Evolutionary conservation across 2,329 filamentous ascomycete genomes (phyloP).

Genomic region (Pestalotiopsis sp.): DNA sequence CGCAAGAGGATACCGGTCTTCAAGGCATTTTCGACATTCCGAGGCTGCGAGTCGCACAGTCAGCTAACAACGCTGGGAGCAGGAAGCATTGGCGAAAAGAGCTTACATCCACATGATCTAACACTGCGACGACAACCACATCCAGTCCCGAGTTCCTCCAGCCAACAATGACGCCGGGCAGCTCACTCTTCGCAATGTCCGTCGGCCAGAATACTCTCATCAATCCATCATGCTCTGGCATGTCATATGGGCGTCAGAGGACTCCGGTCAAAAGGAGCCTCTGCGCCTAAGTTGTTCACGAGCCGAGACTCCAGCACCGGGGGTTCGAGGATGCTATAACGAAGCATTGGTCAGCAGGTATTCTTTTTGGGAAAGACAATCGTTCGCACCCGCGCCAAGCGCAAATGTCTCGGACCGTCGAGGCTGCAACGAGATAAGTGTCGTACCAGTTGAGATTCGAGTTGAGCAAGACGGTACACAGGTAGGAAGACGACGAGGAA

Average conservation of each 20-base stretch:
- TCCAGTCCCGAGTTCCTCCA: conserved; percentile 94
- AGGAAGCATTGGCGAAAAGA: conserved; percentile 17
- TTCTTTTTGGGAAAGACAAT: neutral
- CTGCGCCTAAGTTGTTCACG: conserved; percentile 91
- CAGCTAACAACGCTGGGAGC: conserved; percentile 15
- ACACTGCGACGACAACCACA: conserved; percentile 83
- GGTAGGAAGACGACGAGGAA: conserved; percentile 86
- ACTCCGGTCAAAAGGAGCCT: conserved; percentile 78
- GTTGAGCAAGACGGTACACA: conserved; percentile 77
- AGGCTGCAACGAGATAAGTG: conserved; percentile 13
- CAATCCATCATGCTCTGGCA: conserved; percentile 80
- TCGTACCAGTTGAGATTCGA: conserved; percentile 79
- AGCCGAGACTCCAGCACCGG: conserved; percentile 82
- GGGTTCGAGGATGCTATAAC: conserved; percentile 76
- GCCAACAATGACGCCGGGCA: conserved; percentile 85
- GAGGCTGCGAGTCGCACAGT: conserved; percentile 52
- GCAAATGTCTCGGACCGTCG: conserved; percentile 16
- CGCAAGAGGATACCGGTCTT: conserved; percentile 82
- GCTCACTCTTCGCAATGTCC: conserved; percentile 72
- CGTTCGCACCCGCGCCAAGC: neutral
- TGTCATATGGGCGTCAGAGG: conserved; percentile 46
- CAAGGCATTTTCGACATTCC: conserved; percentile 85
- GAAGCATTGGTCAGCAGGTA: conserved; percentile 13
- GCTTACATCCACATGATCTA: conserved; percentile 87
- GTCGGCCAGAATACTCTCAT: conserved; percentile 99